Conservation (phyloP, 495 filamentous ascomycete species). For the Parathielavia hyrcaniae region DNA sequence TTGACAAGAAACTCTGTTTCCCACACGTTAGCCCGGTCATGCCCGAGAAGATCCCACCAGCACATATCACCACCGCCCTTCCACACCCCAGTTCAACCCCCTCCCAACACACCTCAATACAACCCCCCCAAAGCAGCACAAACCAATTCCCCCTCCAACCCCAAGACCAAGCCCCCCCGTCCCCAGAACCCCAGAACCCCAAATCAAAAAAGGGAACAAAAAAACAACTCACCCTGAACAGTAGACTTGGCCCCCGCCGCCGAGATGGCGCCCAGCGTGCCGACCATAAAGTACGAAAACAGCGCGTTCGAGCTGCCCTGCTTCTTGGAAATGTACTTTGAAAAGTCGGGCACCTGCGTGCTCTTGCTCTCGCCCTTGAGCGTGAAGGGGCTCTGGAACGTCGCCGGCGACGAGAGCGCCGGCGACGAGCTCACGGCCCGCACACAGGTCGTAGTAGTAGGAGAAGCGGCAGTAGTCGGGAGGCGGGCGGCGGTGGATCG, state of each 20-base stretch:
- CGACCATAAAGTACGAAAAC: slow-evolving; percentile 97
- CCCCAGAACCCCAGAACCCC: slow-evolving; percentile 11
- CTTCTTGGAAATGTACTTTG: slow-evolving; percentile 71
- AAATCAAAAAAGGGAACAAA: not conserved
- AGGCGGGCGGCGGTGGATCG: slow-evolving; percentile 34
- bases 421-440: slow-evolving; percentile 46
- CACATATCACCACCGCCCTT: not conserved
- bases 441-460: no score
- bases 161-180: no score
- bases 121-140: not conserved
- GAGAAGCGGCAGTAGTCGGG: slow-evolving; percentile 16
- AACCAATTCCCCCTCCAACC: no score
- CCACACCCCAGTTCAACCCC: not conserved
- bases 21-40: slow-evolving; percentile 15
- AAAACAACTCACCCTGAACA: slow-evolving; percentile 71
- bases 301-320: slow-evolving; percentile 65
- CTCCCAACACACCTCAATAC: not conserved
- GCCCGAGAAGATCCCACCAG: not conserved
- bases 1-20: slow-evolving; percentile 91
- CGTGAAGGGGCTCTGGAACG: slow-evolving; percentile 54
- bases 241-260: slow-evolving; percentile 94
- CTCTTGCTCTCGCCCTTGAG: slow-evolving; percentile 56
- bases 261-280: slow-evolving; percentile 81
- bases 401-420: slow-evolving; percentile 33
- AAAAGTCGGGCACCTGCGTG: slow-evolving; percentile 78